These are phyloP conservation scores for Adansonia gregorii DNA, from an alignment of 441 rosid genomes.

Conservation along the genomic window DNA sequence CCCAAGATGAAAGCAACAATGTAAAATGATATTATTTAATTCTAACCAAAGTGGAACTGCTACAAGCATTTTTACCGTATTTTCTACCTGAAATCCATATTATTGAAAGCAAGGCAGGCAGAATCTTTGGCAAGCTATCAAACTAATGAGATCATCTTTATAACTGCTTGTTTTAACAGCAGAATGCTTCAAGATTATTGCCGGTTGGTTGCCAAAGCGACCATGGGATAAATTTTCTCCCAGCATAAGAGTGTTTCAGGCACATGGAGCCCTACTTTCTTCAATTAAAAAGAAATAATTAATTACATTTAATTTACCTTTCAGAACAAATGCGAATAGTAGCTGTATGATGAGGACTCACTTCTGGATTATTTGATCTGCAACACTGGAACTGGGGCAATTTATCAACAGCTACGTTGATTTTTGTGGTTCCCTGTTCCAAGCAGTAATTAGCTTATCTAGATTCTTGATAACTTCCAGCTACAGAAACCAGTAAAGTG, in stretches of 20 bases:
- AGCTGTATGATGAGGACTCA: conserved; percentile 47
- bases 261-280: neutral
- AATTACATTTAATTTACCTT: conserved; percentile 42
- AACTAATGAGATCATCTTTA: neutral
- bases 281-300: neutral
- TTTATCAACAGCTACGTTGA: conserved; percentile 46
- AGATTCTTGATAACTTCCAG: conserved; percentile 1
- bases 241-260: neutral
- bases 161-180: neutral
- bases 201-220: neutral
- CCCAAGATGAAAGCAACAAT: neutral
- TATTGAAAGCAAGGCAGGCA: neutral
- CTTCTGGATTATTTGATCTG: conserved; percentile 34
- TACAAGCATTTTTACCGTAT: neutral
- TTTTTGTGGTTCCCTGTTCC: conserved; percentile 47
- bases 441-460: neutral
- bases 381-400: conserved; percentile 47
- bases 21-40: neutral
- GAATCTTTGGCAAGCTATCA: neutral
- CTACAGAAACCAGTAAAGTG: neutral
- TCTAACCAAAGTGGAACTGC: neutral
- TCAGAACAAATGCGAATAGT: conserved; percentile 45
- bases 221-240: neutral
- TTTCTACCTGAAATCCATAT: neutral
- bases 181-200: neutral